These are phyloP conservation scores for Beauveria australis DNA, from an alignment of 2,329 filamentous ascomycete genomes.

Conservation along the genomic window DNA sequence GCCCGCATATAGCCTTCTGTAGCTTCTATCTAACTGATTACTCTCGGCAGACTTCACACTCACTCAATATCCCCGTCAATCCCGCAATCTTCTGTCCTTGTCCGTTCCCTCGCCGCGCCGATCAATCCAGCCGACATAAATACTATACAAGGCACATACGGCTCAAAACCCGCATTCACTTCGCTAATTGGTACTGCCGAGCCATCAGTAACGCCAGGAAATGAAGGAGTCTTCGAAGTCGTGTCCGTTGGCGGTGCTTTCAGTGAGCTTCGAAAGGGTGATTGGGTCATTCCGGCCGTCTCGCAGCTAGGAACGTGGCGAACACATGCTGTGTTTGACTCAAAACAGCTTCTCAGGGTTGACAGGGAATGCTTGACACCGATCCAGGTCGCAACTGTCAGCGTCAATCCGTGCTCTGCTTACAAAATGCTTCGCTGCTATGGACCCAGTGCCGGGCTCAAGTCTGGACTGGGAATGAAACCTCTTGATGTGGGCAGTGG, in stretches of 20 bases:
- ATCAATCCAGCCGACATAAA: slow-evolving; percentile 98
- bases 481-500: slow-evolving; percentile 42
- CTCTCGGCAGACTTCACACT: slow-evolving; percentile 50
- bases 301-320: slow-evolving; percentile 90
- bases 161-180: slow-evolving; percentile 70
- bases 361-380: slow-evolving; percentile 63
- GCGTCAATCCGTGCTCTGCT: slow-evolving; percentile 88
- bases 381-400: slow-evolving; percentile 77
- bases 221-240: slow-evolving; percentile 94
- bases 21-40: slow-evolving; percentile 1
- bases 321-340: slow-evolving; percentile 69
- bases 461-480: slow-evolving; percentile 36
- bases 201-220: slow-evolving; percentile 73
- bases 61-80: slow-evolving; percentile 72
- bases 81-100: slow-evolving; percentile 56
- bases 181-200: slow-evolving; percentile 66
- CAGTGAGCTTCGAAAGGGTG: slow-evolving; percentile 55
- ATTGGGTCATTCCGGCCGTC: slow-evolving; percentile 86
- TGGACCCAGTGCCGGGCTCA: slow-evolving; percentile 37
- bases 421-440: slow-evolving; percentile 90
- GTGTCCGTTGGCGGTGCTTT: slow-evolving; percentile 55
- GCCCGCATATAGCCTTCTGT: slow-evolving; percentile 1
- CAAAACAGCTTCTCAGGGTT: slow-evolving; percentile 56
- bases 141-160: slow-evolving; percentile 94
- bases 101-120: slow-evolving; percentile 82